Evolutionary conservation across 164 flowering plant genomes (phyloP).

Genomic region (Amborella trichopoda): DNA sequence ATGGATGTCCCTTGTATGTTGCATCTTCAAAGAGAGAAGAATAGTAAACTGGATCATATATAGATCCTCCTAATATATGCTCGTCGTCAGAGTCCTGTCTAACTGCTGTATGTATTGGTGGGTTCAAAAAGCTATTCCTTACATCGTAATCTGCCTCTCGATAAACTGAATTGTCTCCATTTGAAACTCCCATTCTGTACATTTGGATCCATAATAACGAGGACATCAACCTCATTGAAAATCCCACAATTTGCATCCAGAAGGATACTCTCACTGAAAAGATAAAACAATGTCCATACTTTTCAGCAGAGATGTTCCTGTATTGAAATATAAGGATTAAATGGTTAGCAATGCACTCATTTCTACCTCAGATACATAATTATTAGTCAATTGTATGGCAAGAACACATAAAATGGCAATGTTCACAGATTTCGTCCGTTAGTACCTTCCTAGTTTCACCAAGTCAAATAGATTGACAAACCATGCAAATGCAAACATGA

Average conservation of each 20-base stretch:
- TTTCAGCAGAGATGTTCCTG: constrained; percentile 57
- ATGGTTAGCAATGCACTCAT: too few species aligned
- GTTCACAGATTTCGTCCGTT: too few species aligned
- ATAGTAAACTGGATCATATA: constrained; percentile 69
- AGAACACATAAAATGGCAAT: too few species aligned
- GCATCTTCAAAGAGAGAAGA: constrained; percentile 74
- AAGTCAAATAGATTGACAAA: too few species aligned
- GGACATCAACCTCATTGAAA: constrained; percentile 52
- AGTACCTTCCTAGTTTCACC: too few species aligned
- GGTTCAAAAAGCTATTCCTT: constrained; percentile 67
- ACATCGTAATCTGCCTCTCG: constrained; percentile 56
- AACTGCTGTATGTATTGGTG: constrained; percentile 31
- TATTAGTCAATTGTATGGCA: too few species aligned
- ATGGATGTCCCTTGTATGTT: constrained; percentile 20
- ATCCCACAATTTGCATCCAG: constrained; percentile 66
- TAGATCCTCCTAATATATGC: constrained; percentile 58
- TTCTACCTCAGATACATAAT: too few species aligned
- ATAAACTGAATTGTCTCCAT: constrained; percentile 25
- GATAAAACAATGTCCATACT: constrained; percentile 27
- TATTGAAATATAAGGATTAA: too few species aligned
- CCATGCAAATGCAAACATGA: too few species aligned
- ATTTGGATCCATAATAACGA: constrained; percentile 86
- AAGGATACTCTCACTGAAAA: constrained; percentile 63
- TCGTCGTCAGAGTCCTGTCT: constrained; percentile 42
- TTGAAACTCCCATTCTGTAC: constrained; percentile 74